Evolutionary conservation across 2,329 filamentous ascomycete genomes (phyloP).

Genomic region (Fusarium foetens): DNA sequence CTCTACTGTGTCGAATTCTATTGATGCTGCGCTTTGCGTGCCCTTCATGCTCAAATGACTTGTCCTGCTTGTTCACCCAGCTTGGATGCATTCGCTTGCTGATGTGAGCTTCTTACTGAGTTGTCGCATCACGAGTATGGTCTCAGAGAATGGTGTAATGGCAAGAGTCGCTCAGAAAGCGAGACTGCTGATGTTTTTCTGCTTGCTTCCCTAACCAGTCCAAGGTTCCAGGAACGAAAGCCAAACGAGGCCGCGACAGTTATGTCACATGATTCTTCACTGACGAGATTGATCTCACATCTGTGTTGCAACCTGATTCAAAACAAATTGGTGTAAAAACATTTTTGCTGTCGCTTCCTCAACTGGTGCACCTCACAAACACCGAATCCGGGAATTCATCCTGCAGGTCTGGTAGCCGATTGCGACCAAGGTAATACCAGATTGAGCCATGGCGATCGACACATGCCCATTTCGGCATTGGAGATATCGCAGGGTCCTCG

Average conservation of each 20-base stretch:
- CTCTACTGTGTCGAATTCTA: rapidly evolving
- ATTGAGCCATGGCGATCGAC: not conserved
- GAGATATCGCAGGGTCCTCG: not conserved
- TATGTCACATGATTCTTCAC: not conserved
- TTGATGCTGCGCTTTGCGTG: not conserved
- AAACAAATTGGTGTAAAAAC: not conserved
- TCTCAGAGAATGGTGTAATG: rapidly evolving
- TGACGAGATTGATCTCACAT: not conserved
- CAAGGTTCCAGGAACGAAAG: not conserved
- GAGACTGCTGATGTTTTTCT: not conserved
- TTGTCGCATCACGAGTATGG: not conserved
- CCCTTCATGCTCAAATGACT: not conserved
- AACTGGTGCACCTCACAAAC: too few relatives aligned
- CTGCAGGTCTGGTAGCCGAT: rapidly evolving
- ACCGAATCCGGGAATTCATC: rapidly evolving
- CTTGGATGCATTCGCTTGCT: rapidly evolving
- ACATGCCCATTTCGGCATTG: not conserved
- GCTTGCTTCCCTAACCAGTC: rapidly evolving
- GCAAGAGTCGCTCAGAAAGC: rapidly evolving
- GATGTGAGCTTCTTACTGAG: not conserved
- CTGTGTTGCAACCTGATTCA: rapidly evolving
- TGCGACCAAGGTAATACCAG: rapidly evolving
- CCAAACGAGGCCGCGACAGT: not conserved
- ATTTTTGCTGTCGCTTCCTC: rapidly evolving
- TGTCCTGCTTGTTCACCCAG: rapidly evolving